These are phyloP conservation scores for Erysimum cheiri DNA, from an alignment of 441 rosid genomes.

Conservation along the genomic window DNA sequence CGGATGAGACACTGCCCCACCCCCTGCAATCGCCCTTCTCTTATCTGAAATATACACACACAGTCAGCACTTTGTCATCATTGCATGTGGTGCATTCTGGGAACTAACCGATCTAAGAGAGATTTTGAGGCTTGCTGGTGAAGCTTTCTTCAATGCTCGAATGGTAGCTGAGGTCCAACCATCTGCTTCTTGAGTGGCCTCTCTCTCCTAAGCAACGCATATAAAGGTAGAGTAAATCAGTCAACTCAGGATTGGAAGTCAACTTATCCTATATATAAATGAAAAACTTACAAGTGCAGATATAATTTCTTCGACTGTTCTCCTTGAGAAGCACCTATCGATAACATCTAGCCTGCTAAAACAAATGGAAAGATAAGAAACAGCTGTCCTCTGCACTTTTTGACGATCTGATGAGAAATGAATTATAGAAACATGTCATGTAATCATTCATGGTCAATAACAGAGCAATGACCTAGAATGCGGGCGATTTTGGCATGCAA, in stretches of 20 bases:
- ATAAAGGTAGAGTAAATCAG: slow-evolving; percentile 13
- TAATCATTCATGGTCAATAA: slow-evolving; percentile 17
- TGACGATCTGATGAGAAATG: slow-evolving; percentile 17
- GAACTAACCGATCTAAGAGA: slow-evolving; percentile 80
- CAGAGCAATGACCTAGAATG: slow-evolving; percentile 11
- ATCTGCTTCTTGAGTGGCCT: slow-evolving; percentile 51
- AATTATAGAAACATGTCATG: slow-evolving; percentile 8
- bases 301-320: slow-evolving; percentile 83
- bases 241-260: slow-evolving; percentile 6
- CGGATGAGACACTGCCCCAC: slow-evolving; percentile 82
- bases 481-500: slow-evolving; percentile 2
- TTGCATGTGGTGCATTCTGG: slow-evolving; percentile 1
- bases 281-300: slow-evolving; percentile 72
- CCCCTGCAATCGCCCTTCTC: slow-evolving; percentile 88
- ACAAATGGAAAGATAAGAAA: slow-evolving; percentile 23
- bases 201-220: slow-evolving; percentile 65
- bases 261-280: slow-evolving; percentile 9
- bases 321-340: slow-evolving; percentile 74
- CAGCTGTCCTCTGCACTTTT: not conserved
- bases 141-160: slow-evolving; percentile 69
- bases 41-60: slow-evolving; percentile 58
- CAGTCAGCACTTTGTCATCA: slow-evolving; percentile 30
- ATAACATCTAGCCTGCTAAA: slow-evolving; percentile 75
- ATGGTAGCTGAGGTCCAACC: slow-evolving; percentile 68
- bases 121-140: slow-evolving; percentile 92